These are phyloP conservation scores for Backusella psychrophila DNA, from an alignment of 192 early-diverging fungal genomes.

Conservation along the genomic window DNA sequence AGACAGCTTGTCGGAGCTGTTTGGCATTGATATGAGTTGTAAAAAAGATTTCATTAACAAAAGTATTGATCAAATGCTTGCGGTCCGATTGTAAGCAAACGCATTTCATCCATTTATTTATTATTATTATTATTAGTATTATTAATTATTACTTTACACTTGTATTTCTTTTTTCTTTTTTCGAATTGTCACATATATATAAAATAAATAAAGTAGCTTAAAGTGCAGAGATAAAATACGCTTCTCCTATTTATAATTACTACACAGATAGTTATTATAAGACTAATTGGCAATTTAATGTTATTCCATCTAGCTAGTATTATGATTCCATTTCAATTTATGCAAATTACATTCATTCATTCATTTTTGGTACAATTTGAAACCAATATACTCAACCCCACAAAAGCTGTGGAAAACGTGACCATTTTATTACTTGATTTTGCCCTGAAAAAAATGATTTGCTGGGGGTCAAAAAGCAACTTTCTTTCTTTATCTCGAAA, in stretches of 20 bases:
- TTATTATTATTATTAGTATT: not conserved
- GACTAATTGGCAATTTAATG: no score
- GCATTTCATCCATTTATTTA: not conserved
- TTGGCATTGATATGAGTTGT: conserved; percentile 63
- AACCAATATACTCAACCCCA: no score
- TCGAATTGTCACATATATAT: not conserved
- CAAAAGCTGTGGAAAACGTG: not conserved
- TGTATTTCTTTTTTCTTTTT: not conserved
- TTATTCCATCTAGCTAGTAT: no score
- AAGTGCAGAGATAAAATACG: no score
- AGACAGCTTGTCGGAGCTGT: conserved; percentile 60
- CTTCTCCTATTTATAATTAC: no score
- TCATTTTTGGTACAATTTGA: no score
- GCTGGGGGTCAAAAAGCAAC: not conserved
- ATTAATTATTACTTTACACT: not conserved
- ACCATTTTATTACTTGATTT: not conserved
- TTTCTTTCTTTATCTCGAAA: not conserved
- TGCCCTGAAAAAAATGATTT: conserved; percentile 1
- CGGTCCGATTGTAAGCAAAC: conserved; percentile 18
- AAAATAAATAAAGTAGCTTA: not conserved
- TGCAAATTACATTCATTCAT: no score
- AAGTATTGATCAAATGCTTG: conserved; percentile 54
- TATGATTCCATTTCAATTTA: no score
- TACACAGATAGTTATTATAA: no score
- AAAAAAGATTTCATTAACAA: conserved; percentile 74